Evolutionary conservation across 345 rosid species (phyloP), one percentile per base, ranked within the genome.

Genomic region (Erucastrum elatum): DNA sequence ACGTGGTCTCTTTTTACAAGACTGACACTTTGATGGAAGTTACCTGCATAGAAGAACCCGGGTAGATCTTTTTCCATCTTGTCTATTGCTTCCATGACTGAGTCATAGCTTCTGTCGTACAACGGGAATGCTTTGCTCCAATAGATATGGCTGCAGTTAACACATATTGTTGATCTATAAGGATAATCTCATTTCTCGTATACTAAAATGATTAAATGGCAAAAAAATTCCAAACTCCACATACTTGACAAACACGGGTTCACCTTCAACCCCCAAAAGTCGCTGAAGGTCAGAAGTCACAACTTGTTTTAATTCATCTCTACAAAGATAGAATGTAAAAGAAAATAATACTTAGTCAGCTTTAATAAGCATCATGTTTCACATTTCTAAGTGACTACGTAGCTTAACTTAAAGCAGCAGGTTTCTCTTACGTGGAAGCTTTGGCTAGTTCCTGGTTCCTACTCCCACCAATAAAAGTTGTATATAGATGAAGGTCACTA

Each of bases 21-120:
- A 59, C 39, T 71, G 33, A 76, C 65, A 34, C 46, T 70, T 75
- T 34, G 2, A 12, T n/a, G 72, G 72, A 68, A 41, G 64, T 80
- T 85, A 92, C 98, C 98, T 77, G 98, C 97, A 13, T 94, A 92
- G 85, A 90, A 92, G 87, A 90, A 90, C 56, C 98, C 97, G 4
- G 98, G 97, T 71, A 94, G 95, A 76, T 84, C 86, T 75, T 81
- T 86, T 84, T 92, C 98, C 94, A 92, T 85, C 84, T 87, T 87
- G 44, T 82, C 89, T 64, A 92, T 84, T 46, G 90, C 98, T 81
- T 88, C 86, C 59, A 90, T 34, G 26, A 90, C 92, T 4, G 84
- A 83, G 67, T 70, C 88, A 77, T 92, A 90, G 88, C 90, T 86
- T 49, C 65, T 83, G 60, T 92, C 95, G 11, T 92, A 94, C 63